Evolutionary conservation across 345 rosid species (phyloP).

Genomic region (Zanthoxylum bungeanum): DNA sequence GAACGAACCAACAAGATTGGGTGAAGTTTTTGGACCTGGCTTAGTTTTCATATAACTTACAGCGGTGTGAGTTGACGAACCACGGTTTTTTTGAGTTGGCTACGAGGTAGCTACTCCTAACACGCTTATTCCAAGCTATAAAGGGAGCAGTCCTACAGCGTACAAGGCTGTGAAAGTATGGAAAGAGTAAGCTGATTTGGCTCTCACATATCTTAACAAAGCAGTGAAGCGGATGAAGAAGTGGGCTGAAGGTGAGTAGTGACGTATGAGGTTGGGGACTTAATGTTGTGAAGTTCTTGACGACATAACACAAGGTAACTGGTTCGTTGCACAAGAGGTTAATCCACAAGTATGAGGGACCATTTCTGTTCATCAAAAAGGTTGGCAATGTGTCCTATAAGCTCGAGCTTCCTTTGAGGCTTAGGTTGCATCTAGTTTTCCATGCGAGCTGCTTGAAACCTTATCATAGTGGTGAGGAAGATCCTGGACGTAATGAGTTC

Average conservation of each 20-base stretch:
- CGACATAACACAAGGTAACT: background rate
- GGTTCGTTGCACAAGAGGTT: rapidly evolving
- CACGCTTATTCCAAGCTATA: rapidly evolving
- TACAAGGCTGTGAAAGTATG: background rate
- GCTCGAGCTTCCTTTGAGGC: too few species aligned
- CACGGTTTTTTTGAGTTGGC: too few species aligned
- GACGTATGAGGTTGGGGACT: too few species aligned
- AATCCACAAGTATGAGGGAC: rapidly evolving
- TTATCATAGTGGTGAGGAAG: too few species aligned
- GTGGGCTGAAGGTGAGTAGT: too few species aligned
- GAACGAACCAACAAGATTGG: background rate
- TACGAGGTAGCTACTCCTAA: rapidly evolving
- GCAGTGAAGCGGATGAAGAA: too few species aligned
- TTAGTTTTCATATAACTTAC: background rate
- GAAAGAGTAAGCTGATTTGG: background rate
- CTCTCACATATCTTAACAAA: rapidly evolving
- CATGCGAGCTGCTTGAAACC: too few species aligned
- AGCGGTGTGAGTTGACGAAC: background rate
- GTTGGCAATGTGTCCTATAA: background rate
- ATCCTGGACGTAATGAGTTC: too few species aligned
- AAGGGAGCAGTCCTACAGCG: rapidly evolving
- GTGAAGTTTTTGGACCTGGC: rapidly evolving
- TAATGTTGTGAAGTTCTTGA: background rate
- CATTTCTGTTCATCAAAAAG: background rate
- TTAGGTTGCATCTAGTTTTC: too few species aligned